Conservation (phyloP, 2,329 filamentous ascomycete genomes). For the Fusarium tricinctum region DNA sequence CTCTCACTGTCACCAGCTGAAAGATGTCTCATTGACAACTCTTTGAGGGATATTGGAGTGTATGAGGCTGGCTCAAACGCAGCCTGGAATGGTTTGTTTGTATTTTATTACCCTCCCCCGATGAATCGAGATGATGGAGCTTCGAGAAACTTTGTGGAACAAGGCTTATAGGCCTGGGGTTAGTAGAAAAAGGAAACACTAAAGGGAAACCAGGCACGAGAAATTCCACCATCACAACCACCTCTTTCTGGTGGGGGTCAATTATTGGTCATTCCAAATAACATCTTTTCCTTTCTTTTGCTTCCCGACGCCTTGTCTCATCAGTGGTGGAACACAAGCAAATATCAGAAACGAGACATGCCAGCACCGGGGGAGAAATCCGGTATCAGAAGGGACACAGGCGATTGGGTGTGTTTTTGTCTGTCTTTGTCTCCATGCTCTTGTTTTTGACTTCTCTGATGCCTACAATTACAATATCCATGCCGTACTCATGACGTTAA, state of each 20-base stretch:
- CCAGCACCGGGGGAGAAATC: slow-evolving; percentile 37
- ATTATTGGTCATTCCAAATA: background rate
- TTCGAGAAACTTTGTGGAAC: slow-evolving; percentile 36
- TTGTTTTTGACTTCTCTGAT: background rate
- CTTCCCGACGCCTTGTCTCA: slow-evolving; percentile 32
- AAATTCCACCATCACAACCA: slow-evolving; percentile 13
- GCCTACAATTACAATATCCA: background rate
- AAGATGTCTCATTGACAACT: slow-evolving; percentile 29
- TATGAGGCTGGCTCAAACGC: slow-evolving; percentile 39
- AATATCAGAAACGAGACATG: slow-evolving; percentile 18
- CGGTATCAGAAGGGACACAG: slow-evolving; percentile 14
- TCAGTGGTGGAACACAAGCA: slow-evolving; percentile 26
- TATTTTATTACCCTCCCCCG: slow-evolving; percentile 18
- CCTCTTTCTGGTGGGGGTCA: background rate
- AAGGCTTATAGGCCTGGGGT: background rate
- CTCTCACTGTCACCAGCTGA: background rate
- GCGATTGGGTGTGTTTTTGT: slow-evolving; percentile 30
- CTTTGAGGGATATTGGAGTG: slow-evolving; percentile 17
- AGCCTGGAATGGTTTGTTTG: slow-evolving; percentile 14
- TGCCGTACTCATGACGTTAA: slow-evolving; percentile 19
- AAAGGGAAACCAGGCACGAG: background rate
- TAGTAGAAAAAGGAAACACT: background rate
- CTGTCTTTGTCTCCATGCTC: background rate
- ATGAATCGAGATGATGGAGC: slow-evolving; percentile 16
- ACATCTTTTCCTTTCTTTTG: slow-evolving; percentile 16